Evolutionary conservation across 2,329 filamentous ascomycete genomes (phyloP).

Genomic region (Exophiala mesophila): DNA sequence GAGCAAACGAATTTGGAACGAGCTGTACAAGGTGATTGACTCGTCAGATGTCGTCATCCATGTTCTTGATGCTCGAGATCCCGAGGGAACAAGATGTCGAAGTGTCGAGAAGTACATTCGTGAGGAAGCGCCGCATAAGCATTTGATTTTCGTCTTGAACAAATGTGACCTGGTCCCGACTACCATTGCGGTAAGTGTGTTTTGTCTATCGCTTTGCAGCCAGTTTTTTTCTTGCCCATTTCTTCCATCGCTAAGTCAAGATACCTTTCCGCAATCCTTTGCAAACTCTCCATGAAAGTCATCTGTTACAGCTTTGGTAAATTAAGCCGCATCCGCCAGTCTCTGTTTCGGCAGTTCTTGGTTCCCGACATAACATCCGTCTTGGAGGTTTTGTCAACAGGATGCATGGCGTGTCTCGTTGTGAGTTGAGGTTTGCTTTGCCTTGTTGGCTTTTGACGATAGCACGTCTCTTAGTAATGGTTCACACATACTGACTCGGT

Average conservation of each 20-base stretch:
- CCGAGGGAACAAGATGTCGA: conserved; percentile 80
- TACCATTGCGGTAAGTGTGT: conserved; percentile 79
- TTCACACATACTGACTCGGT: conserved; percentile 67
- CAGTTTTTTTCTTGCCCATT: conserved; percentile 25
- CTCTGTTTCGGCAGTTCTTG: conserved; percentile 11
- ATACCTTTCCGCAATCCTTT: conserved; percentile 60
- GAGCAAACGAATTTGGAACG: conserved; percentile 95
- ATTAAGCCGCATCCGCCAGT: conserved; percentile 69
- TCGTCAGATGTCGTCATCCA: conserved; percentile 92
- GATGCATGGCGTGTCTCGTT: conserved; percentile 74
- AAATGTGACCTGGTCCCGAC: conserved; percentile 93
- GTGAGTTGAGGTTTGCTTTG: conserved; percentile 91
- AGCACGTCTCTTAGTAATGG: conserved; percentile 98
- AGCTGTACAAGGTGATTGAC: conserved; percentile 91
- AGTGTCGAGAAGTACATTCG: conserved; percentile 90
- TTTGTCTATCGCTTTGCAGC: conserved; percentile 12
- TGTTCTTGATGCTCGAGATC: conserved; percentile 87
- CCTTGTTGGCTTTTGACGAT: conserved; percentile 51
- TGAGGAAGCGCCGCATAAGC: conserved; percentile 93
- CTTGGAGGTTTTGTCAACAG: conserved; percentile 76
- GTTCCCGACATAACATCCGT: conserved; percentile 58
- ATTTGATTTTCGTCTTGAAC: conserved; percentile 83
- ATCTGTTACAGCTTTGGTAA: conserved; percentile 99
- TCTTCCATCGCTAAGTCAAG: conserved; percentile 79
- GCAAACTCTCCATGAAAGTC: conserved; percentile 65